Evolutionary conservation across 495 filamentous ascomycete species (phyloP).

Genomic region (Xylaria flabelliformis): DNA sequence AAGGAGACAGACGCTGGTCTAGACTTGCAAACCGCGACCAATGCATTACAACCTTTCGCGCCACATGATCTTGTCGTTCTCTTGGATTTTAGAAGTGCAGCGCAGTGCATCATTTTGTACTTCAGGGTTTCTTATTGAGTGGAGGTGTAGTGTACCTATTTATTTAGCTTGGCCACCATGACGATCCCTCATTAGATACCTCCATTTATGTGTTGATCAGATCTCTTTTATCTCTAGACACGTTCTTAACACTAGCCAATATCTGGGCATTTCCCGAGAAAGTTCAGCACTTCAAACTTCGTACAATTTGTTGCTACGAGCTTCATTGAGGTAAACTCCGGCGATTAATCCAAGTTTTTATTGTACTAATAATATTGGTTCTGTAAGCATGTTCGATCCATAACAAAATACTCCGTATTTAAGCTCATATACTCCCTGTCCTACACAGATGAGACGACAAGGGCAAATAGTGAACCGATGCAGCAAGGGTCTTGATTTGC

Average conservation of each 20-base stretch:
- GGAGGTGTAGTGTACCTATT: too few species aligned
- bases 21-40: neutral
- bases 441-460: neutral
- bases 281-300: neutral
- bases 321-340: neutral
- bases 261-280: neutral
- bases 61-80: neutral
- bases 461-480: conserved; percentile 1
- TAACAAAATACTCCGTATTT: neutral
- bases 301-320: neutral
- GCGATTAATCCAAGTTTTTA: neutral
- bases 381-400: neutral
- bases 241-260: conserved; percentile 8
- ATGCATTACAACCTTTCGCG: neutral
- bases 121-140: neutral
- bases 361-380: neutral
- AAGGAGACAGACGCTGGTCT: neutral
- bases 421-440: neutral
- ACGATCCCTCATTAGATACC: neutral
- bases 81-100: neutral
- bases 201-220: neutral
- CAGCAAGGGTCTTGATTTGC: neutral
- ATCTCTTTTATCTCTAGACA: neutral
- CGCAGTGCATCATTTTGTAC: neutral
- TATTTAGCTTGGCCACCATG: neutral